These are phyloP conservation scores for Pythium vanterpoolii DNA, from an alignment of 352 stramenopile genomes.

Conservation along the genomic window DNA sequence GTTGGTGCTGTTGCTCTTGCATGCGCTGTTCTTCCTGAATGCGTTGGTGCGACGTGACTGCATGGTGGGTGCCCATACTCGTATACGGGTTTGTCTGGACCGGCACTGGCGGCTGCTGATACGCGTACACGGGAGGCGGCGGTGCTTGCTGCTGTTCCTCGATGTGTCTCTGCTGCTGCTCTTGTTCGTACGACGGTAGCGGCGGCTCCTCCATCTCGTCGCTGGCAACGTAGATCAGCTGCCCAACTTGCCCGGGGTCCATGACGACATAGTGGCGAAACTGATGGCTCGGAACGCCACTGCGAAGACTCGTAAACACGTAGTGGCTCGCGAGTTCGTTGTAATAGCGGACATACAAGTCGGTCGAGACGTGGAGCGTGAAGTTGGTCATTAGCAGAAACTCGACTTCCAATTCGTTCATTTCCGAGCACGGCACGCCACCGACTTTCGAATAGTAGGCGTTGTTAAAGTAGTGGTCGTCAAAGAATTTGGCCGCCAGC, in stretches of 20 bases:
- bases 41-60: neutral
- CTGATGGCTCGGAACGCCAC: constrained; percentile 34
- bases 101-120: constrained; percentile 23
- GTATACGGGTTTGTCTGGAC: neutral
- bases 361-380: constrained; percentile 92
- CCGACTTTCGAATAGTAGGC: constrained; percentile 98
- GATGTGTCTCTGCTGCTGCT: constrained; percentile 20
- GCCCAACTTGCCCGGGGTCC: constrained; percentile 55
- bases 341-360: constrained; percentile 91
- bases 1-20: neutral
- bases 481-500: constrained; percentile 99
- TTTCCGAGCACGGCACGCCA: constrained; percentile 89
- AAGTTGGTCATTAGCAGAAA: constrained; percentile 99
- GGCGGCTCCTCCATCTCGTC: constrained; percentile 18
- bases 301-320: constrained; percentile 60
- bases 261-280: constrained; percentile 66
- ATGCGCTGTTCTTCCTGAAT: constrained; percentile 1
- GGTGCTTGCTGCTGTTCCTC: constrained; percentile 11
- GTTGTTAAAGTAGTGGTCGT: constrained; percentile 99
- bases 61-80: constrained; percentile 8
- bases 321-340: constrained; percentile 87
- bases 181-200: constrained; percentile 26
- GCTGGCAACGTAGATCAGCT: constrained; percentile 74
- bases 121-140: constrained; percentile 15
- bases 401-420: constrained; percentile 98